These are phyloP conservation scores for Capsicum chinense DNA, from an alignment of 257 asterid genomes.

Conservation along the genomic window DNA sequence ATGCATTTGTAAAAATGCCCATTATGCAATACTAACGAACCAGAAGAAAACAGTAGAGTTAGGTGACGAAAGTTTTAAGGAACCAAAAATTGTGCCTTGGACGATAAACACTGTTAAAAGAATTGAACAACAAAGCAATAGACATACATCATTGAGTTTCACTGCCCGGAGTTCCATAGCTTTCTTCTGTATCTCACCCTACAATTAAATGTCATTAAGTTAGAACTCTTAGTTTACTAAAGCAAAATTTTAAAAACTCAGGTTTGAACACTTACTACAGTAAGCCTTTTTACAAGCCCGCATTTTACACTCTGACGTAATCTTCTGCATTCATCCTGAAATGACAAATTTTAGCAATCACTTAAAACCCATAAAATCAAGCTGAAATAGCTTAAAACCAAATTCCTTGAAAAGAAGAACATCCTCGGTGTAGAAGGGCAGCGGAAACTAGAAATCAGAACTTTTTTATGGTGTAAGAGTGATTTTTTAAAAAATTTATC, in stretches of 20 bases:
- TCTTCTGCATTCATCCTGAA: conserved; percentile 87
- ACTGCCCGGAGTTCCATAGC: conserved; percentile 71
- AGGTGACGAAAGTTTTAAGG: background rate
- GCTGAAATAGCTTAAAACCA: background rate
- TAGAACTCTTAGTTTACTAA: background rate
- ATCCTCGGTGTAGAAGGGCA: background rate
- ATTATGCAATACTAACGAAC: background rate
- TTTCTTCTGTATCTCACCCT: conserved; percentile 80
- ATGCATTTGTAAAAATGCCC: background rate
- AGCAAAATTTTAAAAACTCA: conserved; percentile 12
- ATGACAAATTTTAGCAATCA: conserved; percentile 20
- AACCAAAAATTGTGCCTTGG: background rate
- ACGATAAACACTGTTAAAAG: background rate
- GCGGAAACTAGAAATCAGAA: background rate
- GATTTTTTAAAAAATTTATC: background rate
- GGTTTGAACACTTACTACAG: conserved; percentile 66
- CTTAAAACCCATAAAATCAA: conserved; percentile 9
- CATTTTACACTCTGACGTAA: conserved; percentile 81
- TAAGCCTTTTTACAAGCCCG: conserved; percentile 70
- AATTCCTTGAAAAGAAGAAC: background rate
- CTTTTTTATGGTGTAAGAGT: background rate
- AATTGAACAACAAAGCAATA: conserved; percentile 2
- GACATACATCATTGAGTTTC: conserved; percentile 66
- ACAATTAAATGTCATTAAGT: conserved; percentile 34
- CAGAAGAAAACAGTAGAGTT: background rate